Percentiles rank a stretch among this genome's conserved stretches.
Conservation (phyloP, 1,284 basidiomycete genomes). For the Cutaneotrichosporon sp. region DNA sequence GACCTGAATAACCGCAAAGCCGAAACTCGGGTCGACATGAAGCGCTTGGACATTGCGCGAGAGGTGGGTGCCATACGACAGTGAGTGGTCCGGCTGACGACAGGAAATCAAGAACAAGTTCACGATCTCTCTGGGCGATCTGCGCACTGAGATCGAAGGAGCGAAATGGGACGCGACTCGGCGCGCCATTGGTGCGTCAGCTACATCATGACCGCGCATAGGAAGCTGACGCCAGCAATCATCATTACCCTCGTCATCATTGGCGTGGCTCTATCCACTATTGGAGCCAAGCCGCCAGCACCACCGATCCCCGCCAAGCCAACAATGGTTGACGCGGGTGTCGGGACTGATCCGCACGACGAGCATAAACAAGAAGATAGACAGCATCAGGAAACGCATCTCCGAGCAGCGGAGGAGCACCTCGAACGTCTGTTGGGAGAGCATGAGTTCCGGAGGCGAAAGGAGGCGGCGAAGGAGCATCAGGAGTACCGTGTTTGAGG, state of each 20-base stretch:
- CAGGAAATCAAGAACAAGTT: conserved; percentile 83
- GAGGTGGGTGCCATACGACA: conserved; percentile 61
- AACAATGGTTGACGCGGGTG: conserved; percentile 1
- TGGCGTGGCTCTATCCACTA: conserved; percentile 15
- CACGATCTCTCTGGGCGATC: conserved; percentile 74
- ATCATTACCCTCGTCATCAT: conserved; percentile 26
- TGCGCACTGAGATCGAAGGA: conserved; percentile 79
- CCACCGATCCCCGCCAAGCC: background rate
- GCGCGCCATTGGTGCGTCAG: conserved; percentile 65
- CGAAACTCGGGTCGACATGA: conserved; percentile 83
- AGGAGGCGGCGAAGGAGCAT: background rate
- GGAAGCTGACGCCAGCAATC: conserved; percentile 28
- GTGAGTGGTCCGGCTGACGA: too few species aligned
- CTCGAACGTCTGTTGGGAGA: background rate
- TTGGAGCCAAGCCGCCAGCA: conserved; percentile 5
- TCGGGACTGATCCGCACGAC: background rate
- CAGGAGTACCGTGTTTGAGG: too few species aligned
- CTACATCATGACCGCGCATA: too few species aligned
- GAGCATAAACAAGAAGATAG: too few species aligned
- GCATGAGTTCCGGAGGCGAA: background rate
- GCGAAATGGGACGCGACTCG: conserved; percentile 89
- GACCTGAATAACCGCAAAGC: conserved; percentile 92
- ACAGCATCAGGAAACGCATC: background rate
- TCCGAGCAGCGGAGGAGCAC: conserved; percentile 8
- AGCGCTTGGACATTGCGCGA: conserved; percentile 78